Conservation (phyloP, 2,329 filamentous ascomycete species). For the Pyricularia sp. region DNA sequence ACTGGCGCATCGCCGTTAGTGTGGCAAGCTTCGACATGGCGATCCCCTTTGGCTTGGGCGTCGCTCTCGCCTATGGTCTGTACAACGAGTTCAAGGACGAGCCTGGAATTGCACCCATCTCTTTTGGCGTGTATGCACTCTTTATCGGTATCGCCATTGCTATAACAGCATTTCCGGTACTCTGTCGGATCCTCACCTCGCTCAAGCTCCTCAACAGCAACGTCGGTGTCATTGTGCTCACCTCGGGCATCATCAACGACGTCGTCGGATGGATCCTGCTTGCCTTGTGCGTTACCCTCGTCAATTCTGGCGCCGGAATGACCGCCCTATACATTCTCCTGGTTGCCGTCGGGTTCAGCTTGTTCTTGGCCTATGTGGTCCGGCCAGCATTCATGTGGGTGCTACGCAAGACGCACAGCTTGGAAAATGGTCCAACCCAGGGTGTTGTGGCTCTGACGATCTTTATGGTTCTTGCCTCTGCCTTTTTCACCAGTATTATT, state of each 20-base stretch:
- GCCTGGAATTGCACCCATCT: conserved; percentile 22
- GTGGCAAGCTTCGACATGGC: conserved; percentile 71
- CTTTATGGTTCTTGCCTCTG: conserved; percentile 61
- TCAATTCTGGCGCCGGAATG: conserved; percentile 73
- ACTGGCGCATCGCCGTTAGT: conserved; percentile 70
- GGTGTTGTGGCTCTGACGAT: conserved; percentile 72
- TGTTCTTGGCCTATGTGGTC: conserved; percentile 62
- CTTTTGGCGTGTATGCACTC: conserved; percentile 41
- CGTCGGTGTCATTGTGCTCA: conserved; percentile 78
- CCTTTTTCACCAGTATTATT: conserved; percentile 83
- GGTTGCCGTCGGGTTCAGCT: conserved; percentile 56
- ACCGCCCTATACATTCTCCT: conserved; percentile 78
- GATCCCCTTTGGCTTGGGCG: conserved; percentile 71
- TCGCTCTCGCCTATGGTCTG: conserved; percentile 66
- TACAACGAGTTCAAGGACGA: conserved; percentile 56
- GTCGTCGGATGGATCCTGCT: conserved; percentile 85
- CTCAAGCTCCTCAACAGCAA: conserved; percentile 71
- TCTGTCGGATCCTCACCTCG: conserved; percentile 87
- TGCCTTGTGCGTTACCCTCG: conserved; percentile 81
- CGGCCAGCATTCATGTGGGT: conserved; percentile 64
- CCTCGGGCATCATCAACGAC: conserved; percentile 87
- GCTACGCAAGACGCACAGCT: conserved; percentile 57
- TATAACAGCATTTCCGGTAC: conserved; percentile 81
- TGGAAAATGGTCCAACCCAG: conserved; percentile 82
- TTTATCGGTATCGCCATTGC: conserved; percentile 90